Conservation (phyloP, 768 basidiomycete genomes). For the Boletus sp. region DNA sequence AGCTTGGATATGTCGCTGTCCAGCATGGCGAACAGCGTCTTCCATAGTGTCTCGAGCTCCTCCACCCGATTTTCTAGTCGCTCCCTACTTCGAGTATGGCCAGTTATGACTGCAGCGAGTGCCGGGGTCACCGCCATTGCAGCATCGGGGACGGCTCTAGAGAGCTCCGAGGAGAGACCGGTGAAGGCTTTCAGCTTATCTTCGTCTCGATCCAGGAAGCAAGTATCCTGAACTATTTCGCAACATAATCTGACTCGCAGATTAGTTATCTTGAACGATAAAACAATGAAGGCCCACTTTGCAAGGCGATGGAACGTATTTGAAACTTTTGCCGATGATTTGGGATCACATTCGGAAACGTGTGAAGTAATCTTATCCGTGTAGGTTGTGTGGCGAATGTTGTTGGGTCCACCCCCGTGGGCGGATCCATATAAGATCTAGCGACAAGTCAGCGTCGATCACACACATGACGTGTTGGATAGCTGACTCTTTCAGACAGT, state of each 20-base stretch:
- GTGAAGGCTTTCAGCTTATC: slow-evolving; percentile 48
- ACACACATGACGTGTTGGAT: not conserved
- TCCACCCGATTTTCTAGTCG: slow-evolving; percentile 38
- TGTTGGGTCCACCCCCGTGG: slow-evolving; percentile 4
- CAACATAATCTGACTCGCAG: slow-evolving; percentile 39
- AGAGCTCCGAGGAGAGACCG: slow-evolving; percentile 45
- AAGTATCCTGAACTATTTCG: slow-evolving; percentile 42
- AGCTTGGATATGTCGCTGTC: slow-evolving; percentile 39
- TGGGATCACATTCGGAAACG: slow-evolving; percentile 1
- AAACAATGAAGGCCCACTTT: slow-evolving; percentile 20
- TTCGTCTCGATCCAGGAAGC: slow-evolving; percentile 42
- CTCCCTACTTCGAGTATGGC: slow-evolving; percentile 42
- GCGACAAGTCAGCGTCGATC: slow-evolving; percentile 9
- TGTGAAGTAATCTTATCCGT: slow-evolving; percentile 3
- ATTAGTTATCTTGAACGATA: slow-evolving; percentile 11
- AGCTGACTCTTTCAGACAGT: slow-evolving; percentile 27
- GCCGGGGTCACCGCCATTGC: slow-evolving; percentile 42
- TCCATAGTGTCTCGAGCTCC: slow-evolving; percentile 46
- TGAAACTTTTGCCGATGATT: slow-evolving; percentile 11
- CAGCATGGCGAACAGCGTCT: slow-evolving; percentile 41
- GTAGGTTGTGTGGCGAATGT: slow-evolving; percentile 1
- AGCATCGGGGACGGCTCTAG: slow-evolving; percentile 42
- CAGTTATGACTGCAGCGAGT: slow-evolving; percentile 42
- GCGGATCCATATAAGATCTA: slow-evolving; percentile 14
- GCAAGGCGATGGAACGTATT: slow-evolving; percentile 42